Evolutionary conservation across 116 monocot genomes (phyloP), one percentile per base, ranked within the genome.

Genomic region (Papilionanthe hybrid): DNA sequence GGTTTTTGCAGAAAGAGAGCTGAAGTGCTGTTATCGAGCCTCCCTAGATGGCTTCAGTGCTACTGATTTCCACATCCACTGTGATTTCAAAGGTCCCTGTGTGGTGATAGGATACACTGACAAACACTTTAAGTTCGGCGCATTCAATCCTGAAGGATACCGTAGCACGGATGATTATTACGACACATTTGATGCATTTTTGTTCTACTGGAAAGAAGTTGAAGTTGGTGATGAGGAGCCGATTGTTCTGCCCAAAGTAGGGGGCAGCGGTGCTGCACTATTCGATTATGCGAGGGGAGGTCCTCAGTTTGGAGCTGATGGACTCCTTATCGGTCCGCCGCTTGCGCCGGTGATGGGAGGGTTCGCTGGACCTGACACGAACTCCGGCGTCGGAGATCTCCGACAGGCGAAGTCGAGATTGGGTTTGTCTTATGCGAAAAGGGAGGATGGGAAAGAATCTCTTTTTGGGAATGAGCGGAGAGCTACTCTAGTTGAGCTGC

Each of bases 241-340:
- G 0, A 56, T 90, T 5, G 49, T 91, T 3, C 79, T 91, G 65
- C 91, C 87, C 5, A 99, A 95, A 74, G 84, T 99, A 7, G 99
- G 99, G 5, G 98, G 99, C 9, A 95, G 95, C 57, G 95, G 99
- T 0, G 99, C 99, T 0, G 95, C 99, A 10, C 83, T 93, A 75
- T 99, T 99, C 80, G 99, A 99, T 43, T 95, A 99, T 78, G 93
- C 94, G 1, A 82, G 98, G 56, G 98, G 98, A 19, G 99, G 99
- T 41, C 99, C 99, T 30, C 94, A 94, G 86, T 94, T 94, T 56
- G 94, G 94, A 7, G 90, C 94, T 3, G 93, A 95, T 71, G 93
- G 95, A 66, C 85, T 94, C 20, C 90, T 99, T 67, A 92, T 98
- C 41, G 94, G 94, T 10, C 95, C 95, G 37, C 99, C 99, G 45